Evolutionary conservation across 2,329 filamentous ascomycete species (phyloP).

Genomic region (Colletotrichum sp.): DNA sequence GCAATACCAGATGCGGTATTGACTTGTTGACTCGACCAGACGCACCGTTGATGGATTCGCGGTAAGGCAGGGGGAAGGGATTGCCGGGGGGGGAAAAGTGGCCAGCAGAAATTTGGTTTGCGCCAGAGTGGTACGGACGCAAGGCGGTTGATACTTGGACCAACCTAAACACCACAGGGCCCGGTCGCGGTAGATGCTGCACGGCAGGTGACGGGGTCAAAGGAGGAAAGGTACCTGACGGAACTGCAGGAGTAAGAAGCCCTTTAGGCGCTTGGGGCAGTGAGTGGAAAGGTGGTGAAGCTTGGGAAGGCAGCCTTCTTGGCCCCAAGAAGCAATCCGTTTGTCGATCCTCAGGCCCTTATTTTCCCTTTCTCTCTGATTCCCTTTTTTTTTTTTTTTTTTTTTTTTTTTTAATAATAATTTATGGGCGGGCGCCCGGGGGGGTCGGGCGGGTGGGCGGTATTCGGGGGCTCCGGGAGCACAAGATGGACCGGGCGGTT

Average conservation of each 20-base stretch:
- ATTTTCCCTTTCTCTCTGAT: background rate
- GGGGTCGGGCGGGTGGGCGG: no score
- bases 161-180: background rate
- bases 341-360: background rate
- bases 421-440: no score
- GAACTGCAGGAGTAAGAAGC: background rate
- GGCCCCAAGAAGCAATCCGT: background rate
- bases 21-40: background rate
- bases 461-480: no score
- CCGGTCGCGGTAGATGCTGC: background rate
- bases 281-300: background rate
- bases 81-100: background rate
- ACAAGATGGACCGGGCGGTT: no score
- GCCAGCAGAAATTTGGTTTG: background rate
- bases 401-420: no score
- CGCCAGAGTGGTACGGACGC: background rate
- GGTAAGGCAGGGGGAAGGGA: background rate
- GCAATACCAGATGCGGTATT: background rate
- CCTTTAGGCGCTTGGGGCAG: background rate
- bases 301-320: background rate
- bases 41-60: background rate
- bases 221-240: background rate
- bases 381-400: background rate
- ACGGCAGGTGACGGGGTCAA: background rate
- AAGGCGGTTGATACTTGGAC: background rate